These are phyloP conservation scores for Fusarium tanahbumbuense DNA, from an alignment of 2,329 filamentous ascomycete species.

Conservation along the genomic window DNA sequence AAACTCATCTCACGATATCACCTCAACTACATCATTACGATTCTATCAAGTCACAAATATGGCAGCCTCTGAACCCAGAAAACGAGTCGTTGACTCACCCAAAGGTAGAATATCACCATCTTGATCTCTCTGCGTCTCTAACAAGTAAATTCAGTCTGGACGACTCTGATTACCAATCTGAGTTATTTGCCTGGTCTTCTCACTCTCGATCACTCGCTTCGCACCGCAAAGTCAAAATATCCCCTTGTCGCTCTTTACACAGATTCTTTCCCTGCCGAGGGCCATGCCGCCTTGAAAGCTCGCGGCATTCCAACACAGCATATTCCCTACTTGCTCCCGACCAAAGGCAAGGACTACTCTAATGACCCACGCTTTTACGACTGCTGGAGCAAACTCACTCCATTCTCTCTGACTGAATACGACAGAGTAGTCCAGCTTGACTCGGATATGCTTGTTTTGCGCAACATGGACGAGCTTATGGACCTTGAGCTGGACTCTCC, in stretches of 20 bases:
- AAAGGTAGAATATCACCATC: constrained; percentile 47
- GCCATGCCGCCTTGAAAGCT: constrained; percentile 74
- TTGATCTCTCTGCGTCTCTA: neutral
- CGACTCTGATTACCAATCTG: constrained; percentile 86
- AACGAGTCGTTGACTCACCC: constrained; percentile 54
- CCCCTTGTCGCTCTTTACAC: constrained; percentile 88
- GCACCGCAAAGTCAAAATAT: constrained; percentile 72
- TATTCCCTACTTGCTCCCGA: constrained; percentile 79
- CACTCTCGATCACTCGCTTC: constrained; percentile 82
- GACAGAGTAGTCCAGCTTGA: constrained; percentile 85
- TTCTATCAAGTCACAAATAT: constrained; percentile 28
- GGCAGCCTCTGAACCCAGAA: constrained; percentile 33
- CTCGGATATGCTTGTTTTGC: constrained; percentile 84
- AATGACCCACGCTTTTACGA: constrained; percentile 88
- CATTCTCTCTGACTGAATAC: constrained; percentile 82
- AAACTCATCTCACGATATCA: constrained; percentile 15
- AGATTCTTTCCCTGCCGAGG: constrained; percentile 75
- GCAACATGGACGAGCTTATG: constrained; percentile 95
- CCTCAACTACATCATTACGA: neutral
- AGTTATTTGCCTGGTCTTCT: constrained; percentile 85
- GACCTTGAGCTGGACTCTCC: constrained; percentile 75
- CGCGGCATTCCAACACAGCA: constrained; percentile 76
- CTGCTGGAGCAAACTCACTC: constrained; percentile 88
- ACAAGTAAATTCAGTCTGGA: constrained; percentile 74
- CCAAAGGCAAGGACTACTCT: constrained; percentile 72